phyloP scores from a whole-genome alignment of 73 alveolate genomes.

The Paramecium primaurelia region DNA sequence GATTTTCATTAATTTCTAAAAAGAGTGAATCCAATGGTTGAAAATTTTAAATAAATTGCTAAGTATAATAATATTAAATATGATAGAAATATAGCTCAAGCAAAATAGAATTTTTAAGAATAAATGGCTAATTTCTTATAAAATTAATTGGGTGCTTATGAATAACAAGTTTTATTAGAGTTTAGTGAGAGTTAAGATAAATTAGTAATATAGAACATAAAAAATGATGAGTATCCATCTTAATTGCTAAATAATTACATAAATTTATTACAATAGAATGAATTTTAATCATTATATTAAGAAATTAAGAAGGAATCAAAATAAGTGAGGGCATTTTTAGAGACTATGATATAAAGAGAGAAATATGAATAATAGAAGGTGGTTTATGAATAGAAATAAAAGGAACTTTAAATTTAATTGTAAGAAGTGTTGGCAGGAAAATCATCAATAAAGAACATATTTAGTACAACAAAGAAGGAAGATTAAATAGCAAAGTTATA shows the following conservation, averaged over 20 bases:
- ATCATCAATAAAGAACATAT: background rate
- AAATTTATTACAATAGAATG: background rate
- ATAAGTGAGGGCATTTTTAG: constrained; percentile 9
- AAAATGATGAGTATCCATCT: background rate
- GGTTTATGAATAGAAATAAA: background rate
- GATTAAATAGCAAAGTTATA: background rate
- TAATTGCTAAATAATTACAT: background rate
- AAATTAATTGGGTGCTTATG: background rate
- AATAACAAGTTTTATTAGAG: background rate
- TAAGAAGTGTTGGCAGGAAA: constrained; percentile 43
- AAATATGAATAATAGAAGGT: background rate
- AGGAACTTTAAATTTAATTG: constrained; percentile 5
- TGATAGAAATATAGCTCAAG: background rate
- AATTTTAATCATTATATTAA: background rate
- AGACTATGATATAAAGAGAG: background rate
- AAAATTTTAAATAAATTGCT: constrained; percentile 32
- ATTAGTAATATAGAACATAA: background rate
- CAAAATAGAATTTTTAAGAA: background rate
- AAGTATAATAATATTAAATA: background rate
- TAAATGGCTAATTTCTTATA: background rate
- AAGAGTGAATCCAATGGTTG: constrained; percentile 43
- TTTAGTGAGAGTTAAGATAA: background rate
- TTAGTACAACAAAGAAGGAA: background rate
- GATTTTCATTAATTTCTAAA: constrained; percentile 39
- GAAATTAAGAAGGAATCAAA: constrained; percentile 32